phyloP scores from a whole-genome alignment of 129 eudicot species.

The Flaveria linearis region DNA sequence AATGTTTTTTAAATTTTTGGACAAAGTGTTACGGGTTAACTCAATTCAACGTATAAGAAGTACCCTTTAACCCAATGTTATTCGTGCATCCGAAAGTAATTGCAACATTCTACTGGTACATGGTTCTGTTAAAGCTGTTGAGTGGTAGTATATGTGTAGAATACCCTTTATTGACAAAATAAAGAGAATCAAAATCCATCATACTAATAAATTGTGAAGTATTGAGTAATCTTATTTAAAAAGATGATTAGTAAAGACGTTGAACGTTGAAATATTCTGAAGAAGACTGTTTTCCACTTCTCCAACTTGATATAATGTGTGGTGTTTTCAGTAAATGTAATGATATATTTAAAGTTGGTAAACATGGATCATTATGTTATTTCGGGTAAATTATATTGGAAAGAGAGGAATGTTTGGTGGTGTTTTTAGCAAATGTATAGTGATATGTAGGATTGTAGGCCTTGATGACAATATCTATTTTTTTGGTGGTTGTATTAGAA shows the following conservation, averaged over 20 bases:
- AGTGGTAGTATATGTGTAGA: no score
- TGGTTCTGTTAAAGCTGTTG: not conserved
- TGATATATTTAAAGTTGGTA: not conserved
- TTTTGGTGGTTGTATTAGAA: not conserved
- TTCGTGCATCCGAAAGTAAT: not conserved
- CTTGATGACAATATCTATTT: not conserved
- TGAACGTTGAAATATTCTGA: no score
- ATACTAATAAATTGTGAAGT: no score
- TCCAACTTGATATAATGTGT: no score
- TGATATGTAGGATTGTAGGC: conserved; percentile 1
- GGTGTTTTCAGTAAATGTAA: no score
- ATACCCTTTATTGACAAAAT: not conserved
- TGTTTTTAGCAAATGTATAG: not conserved
- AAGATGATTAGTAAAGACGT: no score
- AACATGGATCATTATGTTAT: not conserved
- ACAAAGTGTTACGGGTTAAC: no score
- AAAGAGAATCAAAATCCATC: not conserved
- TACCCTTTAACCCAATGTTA: not conserved
- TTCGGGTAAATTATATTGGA: not conserved
- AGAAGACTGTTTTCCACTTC: no score
- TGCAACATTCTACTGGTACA: not conserved
- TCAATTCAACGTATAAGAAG: not conserved
- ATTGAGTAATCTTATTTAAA: no score
- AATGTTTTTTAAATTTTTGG: no score
- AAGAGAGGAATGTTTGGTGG: not conserved